Base-by-base conservation (phyloP, 2,329 filamentous ascomycete species). In the Drechslerella coelobrocha region DNA sequence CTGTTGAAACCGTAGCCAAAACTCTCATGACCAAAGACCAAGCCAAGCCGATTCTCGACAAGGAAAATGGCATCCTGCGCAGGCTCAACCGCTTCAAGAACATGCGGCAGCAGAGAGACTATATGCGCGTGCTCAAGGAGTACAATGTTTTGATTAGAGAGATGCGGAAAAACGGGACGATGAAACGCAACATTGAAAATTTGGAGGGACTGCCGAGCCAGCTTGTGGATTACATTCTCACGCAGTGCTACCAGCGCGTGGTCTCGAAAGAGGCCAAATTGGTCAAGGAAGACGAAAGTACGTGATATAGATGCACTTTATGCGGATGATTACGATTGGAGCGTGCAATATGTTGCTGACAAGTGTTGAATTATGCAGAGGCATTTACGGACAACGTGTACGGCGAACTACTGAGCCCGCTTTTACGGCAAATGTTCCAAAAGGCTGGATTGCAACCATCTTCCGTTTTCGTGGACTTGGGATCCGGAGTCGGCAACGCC, bases 401-500 rank as follows among this genome's bases (percentile, higher is more conserved):
- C 77, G 94, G 94, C 77, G 94, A 99, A 79, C 85, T 99, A 24
- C 83, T 94, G 27, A 89, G 92, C 19, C 87, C 88, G 1, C 95
- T 99, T 77, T 85, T 94, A 73, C 89, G 89, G 72, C 86, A 88
- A 65, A 91, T 97, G 68, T 87, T 99, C 75, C 85, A 88, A 14
- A 83, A 87, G 78, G 89, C 89, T 2, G 83, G 86, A 47, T 86
- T 97, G 78, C 92, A 86, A 68, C 93, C 90, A 0, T 85, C 88
- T 53, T 89, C 95, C 75, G 86, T 95, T 37, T 97, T 99, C 78
- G 88, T 99, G 68, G 94, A 99, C 77, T 84, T 99, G 12, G 94
- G 94, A 52, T 97, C 93, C 1, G 94, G 94, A 27, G 94, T 97
- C 14, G 94, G 93, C 51, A 99, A 97, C 77, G 93, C 97, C 1